A percentile compares a stretch with the other conserved stretches of the same genome.
Evolutionary conservation across 2,329 filamentous ascomycete species (phyloP).

Genomic region (Venturia effusa): DNA sequence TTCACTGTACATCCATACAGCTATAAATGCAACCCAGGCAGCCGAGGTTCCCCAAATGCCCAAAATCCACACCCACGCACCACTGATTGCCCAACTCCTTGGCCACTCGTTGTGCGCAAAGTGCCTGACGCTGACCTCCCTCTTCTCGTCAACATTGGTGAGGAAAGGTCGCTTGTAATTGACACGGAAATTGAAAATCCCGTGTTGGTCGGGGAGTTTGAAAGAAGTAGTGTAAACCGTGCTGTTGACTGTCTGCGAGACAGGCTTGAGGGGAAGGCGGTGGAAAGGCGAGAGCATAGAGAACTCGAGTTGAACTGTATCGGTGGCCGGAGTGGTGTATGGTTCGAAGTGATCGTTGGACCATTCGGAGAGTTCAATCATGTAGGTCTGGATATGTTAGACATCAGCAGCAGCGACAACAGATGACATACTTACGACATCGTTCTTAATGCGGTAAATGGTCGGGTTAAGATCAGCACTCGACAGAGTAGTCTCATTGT

Average conservation of each 20-base stretch:
- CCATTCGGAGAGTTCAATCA: constrained; percentile 84
- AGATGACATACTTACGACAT: constrained; percentile 62
- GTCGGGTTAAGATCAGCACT: constrained; percentile 54
- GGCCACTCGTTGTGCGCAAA: constrained; percentile 97
- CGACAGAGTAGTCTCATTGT: constrained; percentile 31
- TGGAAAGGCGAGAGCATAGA: constrained; percentile 98
- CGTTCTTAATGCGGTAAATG: constrained; percentile 93
- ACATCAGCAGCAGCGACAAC: neutral
- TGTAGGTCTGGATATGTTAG: constrained; percentile 54
- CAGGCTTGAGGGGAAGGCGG: constrained; percentile 60
- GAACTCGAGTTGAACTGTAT: constrained; percentile 88
- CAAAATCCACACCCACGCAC: constrained; percentile 88
- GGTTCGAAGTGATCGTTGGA: constrained; percentile 61
- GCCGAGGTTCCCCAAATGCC: constrained; percentile 75
- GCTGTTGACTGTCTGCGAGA: constrained; percentile 47
- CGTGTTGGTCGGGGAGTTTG: constrained; percentile 87
- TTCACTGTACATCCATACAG: constrained; percentile 74
- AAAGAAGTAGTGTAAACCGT: constrained; percentile 68
- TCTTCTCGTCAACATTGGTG: constrained; percentile 84
- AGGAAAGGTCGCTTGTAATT: constrained; percentile 96
- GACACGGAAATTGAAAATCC: constrained; percentile 96
- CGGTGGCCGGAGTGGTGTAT: constrained; percentile 57
- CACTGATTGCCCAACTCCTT: constrained; percentile 78
- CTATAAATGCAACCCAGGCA: constrained; percentile 77
- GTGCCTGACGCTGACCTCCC: constrained; percentile 86